Evolutionary conservation across 495 filamentous ascomycete species (phyloP).

Genomic region (Emericellopsis terricola): DNA sequence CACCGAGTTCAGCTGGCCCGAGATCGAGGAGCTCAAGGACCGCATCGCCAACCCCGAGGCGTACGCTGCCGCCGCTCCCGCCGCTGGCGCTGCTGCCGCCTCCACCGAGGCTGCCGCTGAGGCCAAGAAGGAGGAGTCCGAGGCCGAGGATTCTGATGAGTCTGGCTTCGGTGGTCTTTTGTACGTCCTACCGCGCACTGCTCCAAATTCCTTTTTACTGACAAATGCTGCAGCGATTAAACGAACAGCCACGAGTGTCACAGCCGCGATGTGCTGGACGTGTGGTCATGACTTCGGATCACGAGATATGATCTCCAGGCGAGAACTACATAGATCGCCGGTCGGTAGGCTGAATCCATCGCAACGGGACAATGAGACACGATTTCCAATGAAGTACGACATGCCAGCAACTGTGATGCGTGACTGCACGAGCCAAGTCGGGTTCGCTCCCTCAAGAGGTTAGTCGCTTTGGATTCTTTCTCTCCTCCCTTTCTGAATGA

Average conservation of each 20-base stretch:
- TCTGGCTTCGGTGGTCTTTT: conserved; percentile 58
- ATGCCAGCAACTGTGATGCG: no score
- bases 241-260: conserved; percentile 11
- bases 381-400: neutral
- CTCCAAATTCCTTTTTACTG: conserved; percentile 2
- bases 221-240: conserved; percentile 22
- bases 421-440: neutral
- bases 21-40: conserved; percentile 95
- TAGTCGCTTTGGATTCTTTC: conserved; percentile 13
- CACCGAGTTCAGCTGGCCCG: conserved; percentile 88
- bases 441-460: no score
- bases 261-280: no score
- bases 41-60: conserved; percentile 96
- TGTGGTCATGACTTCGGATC: conserved; percentile 15
- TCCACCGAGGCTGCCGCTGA: conserved; percentile 29
- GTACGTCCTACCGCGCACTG: conserved; percentile 19
- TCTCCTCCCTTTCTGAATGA: conserved; percentile 24
- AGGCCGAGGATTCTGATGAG: conserved; percentile 41
- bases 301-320: conserved; percentile 13
- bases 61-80: conserved; percentile 67
- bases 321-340: conserved; percentile 25
- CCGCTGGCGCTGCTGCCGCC: conserved; percentile 32
- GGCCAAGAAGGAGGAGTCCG: conserved; percentile 39
- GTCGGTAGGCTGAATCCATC: conserved; percentile 15
- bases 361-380: conserved; percentile 4